Evolutionary conservation across 306 rosid genomes (phyloP), one percentile per base, ranked within the genome.

Genomic region (Corylus avellana): DNA sequence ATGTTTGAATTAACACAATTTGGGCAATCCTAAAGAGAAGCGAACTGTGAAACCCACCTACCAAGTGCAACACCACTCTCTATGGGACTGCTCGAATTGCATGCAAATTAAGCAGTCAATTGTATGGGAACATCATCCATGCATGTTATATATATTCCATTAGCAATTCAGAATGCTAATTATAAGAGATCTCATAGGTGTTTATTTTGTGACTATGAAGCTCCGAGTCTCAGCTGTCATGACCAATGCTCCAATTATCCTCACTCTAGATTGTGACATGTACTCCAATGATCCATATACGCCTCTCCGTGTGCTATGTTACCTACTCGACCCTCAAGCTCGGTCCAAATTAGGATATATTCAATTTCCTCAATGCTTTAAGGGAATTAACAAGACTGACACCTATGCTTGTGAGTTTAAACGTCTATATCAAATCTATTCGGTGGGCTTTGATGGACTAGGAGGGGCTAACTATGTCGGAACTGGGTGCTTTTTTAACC

Each of bases 181-280:
- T 5, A 6, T 42, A 42, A 42, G 46, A 42, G 7, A 42, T 42
- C 46, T 42, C 46, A 42, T 42, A 5, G 0, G 5, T 18, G 4
- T 66, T 66, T 37, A 0, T 67, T 67, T 39, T 67, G 27, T 39
- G 22, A 4, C 51, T 16, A 14, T 39, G 50, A 5, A 67, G 91
- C 81, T 88, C 50, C 83, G 89, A 29, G 82, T 88, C 18, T 88
- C 89, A 8, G 89, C 88, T 8, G 8, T 47, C 53, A 84, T 86
- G 89, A 86, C 76, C 10, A 88, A 88, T 75, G 86, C 91, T 11
- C 86, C 88, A 8, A 47, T 88, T 17, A 49, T 85, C 61, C 73
- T 83, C 0, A 85, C 84, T 39, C 42, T 76, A 5, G 89, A 88
- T 4, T 85, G 91, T 35, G 89, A 88, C 78, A 83, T 25, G 64